Evolutionary conservation across 208 protist species (phyloP), one percentile per base, ranked within the genome.

Genomic region (Acanthamoeba polyphaga): DNA sequence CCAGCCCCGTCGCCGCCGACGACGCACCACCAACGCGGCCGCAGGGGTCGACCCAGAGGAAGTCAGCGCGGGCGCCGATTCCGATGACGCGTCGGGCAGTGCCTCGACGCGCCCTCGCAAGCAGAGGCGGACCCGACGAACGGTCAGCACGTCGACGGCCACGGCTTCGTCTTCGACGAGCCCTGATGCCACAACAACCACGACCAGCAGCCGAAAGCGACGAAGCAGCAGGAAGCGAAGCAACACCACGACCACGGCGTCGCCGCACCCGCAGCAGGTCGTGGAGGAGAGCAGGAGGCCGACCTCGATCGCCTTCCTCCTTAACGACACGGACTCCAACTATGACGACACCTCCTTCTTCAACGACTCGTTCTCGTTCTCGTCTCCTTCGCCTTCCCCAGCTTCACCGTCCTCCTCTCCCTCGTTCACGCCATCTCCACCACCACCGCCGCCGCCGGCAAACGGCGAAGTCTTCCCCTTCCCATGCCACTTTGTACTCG

Each of bases 281-380:
- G 34, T 34, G 49, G 74, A 17, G 8, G 70, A 78, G 32, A 78
- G 32, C n/a, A 49, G n/a, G 22, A 53, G 74, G 13, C 76, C 49
- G 22, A 85, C 76, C 1, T 85, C 76, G 7, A 85, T 85, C 9
- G 76, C 76, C 76, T 85, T 85, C 46, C 76, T 85, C 9, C 46
- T 85, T 15, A 85, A 85, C 49, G 76, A 85, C 49, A 32, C 17
- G 0, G 49, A 85, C 34, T 22, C 38, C 49, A 34, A n/a, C 76
- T 51, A 34, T 12, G 76, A 51, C 6, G 49, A 51, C 74, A 15
- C 49, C 76, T 85, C 46, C 27, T 85, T 29, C 34, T 80, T 80
- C 70, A 43, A 9, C 24, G 62, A 68, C 62, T 68, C 62, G 19
- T 68, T 29, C 62, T 68, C 62, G 19, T 68, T 29, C 13, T 68